Evolutionary conservation across 108 stramenopile species (phyloP), one percentile per base, ranked within the genome.

Genomic region (Skeletonema grethae): DNA sequence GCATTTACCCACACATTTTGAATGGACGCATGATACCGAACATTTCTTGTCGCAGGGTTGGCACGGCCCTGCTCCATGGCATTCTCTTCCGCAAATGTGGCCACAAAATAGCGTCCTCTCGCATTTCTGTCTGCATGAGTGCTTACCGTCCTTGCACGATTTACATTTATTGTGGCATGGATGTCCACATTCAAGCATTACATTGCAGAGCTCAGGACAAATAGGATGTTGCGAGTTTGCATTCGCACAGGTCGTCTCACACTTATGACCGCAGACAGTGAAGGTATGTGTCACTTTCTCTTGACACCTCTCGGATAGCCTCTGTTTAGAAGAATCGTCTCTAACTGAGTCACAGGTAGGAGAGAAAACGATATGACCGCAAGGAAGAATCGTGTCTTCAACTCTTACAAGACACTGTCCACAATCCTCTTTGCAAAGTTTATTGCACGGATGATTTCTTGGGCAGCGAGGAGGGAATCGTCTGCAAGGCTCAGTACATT

Each of bases 81-180:
- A 85, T 3, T 61, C 2, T 31, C 31, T 25, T 5, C 57, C 73
- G 56, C 84, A 85, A 11, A 28, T 20, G 38, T 85, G 84, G 34
- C 84, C 80, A 56, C 84, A 85, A 59, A 85, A 79, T 5, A 85
- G 60, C 15, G 31, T 53, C 30, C 80, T 55, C 39, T 81, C 84
- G 50, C 84, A 85, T 59, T 29, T 70, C 53, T 78, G 57, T 13
- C 67, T 78, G 71, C 84, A 85, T 10, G 20, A 16, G 61, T 85
- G 84, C 0, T 39, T 13, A 12, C 38, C 34, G 4, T 5, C 12
- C 38, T 39, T 39, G 38, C 38, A 39, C 2, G 38, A 39, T 11
- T 39, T 39, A 10, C 38, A 39, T 12, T 39, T 39, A 32, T 59
- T 72, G 22, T 50, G 41, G n/a, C 80, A 81, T 5, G 20, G 46